phyloP scores from a whole-genome alignment of 2,329 filamentous ascomycete species.

The Exophiala sideris region DNA sequence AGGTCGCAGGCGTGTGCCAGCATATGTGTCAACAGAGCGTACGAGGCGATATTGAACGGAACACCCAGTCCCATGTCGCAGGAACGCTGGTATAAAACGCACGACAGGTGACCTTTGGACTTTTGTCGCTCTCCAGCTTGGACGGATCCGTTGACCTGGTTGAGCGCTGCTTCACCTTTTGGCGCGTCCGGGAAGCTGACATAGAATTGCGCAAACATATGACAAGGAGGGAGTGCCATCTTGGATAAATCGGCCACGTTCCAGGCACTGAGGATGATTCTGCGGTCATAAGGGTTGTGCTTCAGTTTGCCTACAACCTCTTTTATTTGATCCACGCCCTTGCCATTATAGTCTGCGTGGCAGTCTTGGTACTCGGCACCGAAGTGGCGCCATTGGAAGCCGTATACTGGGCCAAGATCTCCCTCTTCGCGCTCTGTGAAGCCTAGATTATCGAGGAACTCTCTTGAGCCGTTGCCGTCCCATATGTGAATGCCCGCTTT shows the following conservation, averaged over 20 bases:
- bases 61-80: slow-evolving; percentile 98
- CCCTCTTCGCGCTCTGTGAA: slow-evolving; percentile 77
- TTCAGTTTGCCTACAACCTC: slow-evolving; percentile 85
- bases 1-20: slow-evolving; percentile 82
- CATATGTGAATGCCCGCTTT: slow-evolving; percentile 90
- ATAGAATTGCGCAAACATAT: slow-evolving; percentile 98
- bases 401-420: slow-evolving; percentile 92
- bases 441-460: slow-evolving; percentile 82
- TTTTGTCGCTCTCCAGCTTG: slow-evolving; percentile 31
- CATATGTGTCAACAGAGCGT: slow-evolving; percentile 93
- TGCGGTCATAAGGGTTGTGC: slow-evolving; percentile 78
- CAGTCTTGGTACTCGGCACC: slow-evolving; percentile 83
- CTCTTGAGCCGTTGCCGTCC: slow-evolving; percentile 93
- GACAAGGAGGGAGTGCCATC: slow-evolving; percentile 92
- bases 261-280: slow-evolving; percentile 91
- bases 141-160: slow-evolving; percentile 5
- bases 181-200: slow-evolving; percentile 65
- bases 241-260: slow-evolving; percentile 80
- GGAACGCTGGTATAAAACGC: slow-evolving; percentile 85
- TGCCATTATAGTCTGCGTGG: slow-evolving; percentile 74
- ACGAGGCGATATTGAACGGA: slow-evolving; percentile 95
- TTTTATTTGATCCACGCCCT: slow-evolving; percentile 90
- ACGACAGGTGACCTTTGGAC: slow-evolving; percentile 70
- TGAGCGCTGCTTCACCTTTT: slow-evolving; percentile 26
- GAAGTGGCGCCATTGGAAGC: slow-evolving; percentile 98